Conservation (phyloP, 495 filamentous ascomycete species). For the Schizothecium vesticola region DNA sequence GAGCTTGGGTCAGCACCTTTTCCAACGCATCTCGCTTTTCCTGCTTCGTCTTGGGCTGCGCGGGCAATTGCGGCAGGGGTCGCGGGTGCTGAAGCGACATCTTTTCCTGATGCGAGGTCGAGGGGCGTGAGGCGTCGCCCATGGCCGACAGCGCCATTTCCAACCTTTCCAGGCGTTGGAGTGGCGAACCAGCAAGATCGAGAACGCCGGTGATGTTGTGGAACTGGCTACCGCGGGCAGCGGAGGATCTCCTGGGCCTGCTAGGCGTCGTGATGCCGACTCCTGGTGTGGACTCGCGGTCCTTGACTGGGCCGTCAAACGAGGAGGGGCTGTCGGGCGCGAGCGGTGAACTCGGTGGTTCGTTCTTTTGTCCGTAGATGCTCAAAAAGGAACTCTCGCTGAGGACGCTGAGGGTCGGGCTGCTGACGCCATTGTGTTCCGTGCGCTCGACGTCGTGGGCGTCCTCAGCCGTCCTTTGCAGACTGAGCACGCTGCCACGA, state of each 20-base stretch:
- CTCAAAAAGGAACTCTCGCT: slow-evolving; percentile 76
- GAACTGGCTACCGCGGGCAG: slow-evolving; percentile 24
- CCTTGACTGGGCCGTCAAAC: slow-evolving; percentile 25
- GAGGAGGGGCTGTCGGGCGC: slow-evolving; percentile 20
- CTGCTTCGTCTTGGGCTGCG: slow-evolving; percentile 28
- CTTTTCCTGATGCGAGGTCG: slow-evolving; percentile 21
- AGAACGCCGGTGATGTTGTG: slow-evolving; percentile 39
- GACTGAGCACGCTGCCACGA: slow-evolving; percentile 40
- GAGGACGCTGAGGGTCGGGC: slow-evolving; percentile 67
- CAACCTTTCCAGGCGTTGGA: slow-evolving; percentile 38
- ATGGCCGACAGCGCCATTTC: slow-evolving; percentile 16
- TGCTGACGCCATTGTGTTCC: slow-evolving; percentile 38
- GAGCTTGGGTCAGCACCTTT: slow-evolving; percentile 35
- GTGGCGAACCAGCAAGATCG: slow-evolving; percentile 31
- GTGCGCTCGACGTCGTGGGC: slow-evolving; percentile 27
- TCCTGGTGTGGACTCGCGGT: slow-evolving; percentile 19
- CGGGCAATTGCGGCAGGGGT: slow-evolving; percentile 6
- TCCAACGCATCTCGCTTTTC: slow-evolving; percentile 41
- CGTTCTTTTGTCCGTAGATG: slow-evolving; percentile 50
- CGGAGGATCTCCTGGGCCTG: slow-evolving; percentile 13
- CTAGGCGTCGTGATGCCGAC: slow-evolving; percentile 11
- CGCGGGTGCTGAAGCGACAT: slow-evolving; percentile 18
- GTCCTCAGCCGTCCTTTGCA: slow-evolving; percentile 33
- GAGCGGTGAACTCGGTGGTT: slow-evolving; percentile 18
- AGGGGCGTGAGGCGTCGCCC: slow-evolving; percentile 21